Evolutionary conservation across 2,329 filamentous ascomycete species (phyloP).

Genomic region (Ceratocystis ficicola): DNA sequence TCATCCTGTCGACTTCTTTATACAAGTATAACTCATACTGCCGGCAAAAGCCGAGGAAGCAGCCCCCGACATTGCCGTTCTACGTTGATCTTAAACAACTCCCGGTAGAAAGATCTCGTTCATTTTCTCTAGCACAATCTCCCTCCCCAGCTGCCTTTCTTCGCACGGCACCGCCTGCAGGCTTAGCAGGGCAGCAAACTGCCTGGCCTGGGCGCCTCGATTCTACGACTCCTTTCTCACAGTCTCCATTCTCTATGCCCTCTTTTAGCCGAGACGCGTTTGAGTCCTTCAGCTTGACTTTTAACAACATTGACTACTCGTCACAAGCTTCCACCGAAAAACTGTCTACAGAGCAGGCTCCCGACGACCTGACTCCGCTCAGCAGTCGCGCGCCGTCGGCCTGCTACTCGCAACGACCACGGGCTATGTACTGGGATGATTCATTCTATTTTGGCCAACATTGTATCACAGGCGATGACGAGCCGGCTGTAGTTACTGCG

Average conservation of each 20-base stretch:
- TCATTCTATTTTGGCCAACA: background rate
- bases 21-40: background rate
- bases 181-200: background rate
- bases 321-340: too few relatives aligned
- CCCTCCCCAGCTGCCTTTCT: background rate
- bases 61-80: background rate
- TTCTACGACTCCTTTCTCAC: background rate
- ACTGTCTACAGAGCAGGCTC: background rate
- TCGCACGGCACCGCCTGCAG: background rate
- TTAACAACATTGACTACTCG: too few relatives aligned
- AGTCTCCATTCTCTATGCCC: background rate
- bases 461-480: constrained; percentile 14
- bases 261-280: background rate
- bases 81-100: background rate
- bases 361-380: constrained; percentile 1
- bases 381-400: constrained; percentile 3
- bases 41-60: background rate
- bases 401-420: background rate
- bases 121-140: background rate
- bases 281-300: background rate
- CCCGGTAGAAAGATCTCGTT: background rate
- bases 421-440: background rate
- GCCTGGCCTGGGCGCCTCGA: background rate
- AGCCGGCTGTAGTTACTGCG: constrained; percentile 7
- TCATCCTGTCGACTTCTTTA: background rate